Evolutionary conservation across 179 eudicot species (phyloP), one percentile per base, ranked within the genome.

Genomic region (Heliamphora pulchella): DNA sequence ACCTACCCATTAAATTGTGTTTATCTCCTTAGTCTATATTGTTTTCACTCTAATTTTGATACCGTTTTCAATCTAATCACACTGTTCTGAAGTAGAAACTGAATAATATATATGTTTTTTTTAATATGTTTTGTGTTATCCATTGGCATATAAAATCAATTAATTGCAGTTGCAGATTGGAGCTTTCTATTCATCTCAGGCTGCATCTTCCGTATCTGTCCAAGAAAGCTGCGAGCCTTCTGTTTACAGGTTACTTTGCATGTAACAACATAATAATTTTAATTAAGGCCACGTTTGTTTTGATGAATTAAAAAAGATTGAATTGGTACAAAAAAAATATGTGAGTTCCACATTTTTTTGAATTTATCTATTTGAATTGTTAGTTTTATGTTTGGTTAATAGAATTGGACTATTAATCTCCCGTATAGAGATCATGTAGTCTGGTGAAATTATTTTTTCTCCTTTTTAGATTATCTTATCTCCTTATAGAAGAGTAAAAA

Each of bases 161-260:
- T 11, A 44, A 6, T 76, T 57, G 6, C 5, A 58, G 4, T 77
- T 82, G 77, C 80, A 87, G 89, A 67, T 73, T 75, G 84, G 85
- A 76, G 78, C 51, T 58, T 41, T 31, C 78, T 81, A 57, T 41
- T 55, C 81, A 58, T 71, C 81, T 53, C 81, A 80, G 51, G 80
- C 84, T 58, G 80, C 82, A 20, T 76, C 89, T 71, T 79, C 86
- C 63, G 74, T 81, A 65, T 79, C 86, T 57, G 74, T 81, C 46
- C 84, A 57, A 76, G 77, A 77, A 71, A 78, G 74, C 47, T 77
- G 50, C 65, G 83, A 80, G 78, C 70, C 83, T 1, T 78, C 83
- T 31, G 58, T 53, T 62, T 67, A 47, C 82, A 79, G 85, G 86
- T 79, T 76, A 62, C 2, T 17, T 11, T 5, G 43, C n/a, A 31